Conservation (phyloP, 2,329 filamentous ascomycete genomes). For the Alternaria hordeiaustralica region DNA sequence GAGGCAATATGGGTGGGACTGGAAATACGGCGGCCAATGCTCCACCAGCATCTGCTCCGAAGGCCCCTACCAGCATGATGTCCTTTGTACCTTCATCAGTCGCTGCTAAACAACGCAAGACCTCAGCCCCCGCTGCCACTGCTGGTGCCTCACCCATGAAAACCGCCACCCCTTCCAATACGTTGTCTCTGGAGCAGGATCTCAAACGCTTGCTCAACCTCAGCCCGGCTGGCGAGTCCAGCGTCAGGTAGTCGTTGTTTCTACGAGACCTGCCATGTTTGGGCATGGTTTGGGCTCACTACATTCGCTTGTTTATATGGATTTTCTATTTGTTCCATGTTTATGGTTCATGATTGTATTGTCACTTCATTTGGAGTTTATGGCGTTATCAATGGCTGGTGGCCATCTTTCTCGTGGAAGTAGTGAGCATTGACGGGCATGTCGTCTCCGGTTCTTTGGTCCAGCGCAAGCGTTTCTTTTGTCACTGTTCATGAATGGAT, state of each 20-base stretch:
- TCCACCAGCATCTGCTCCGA: conserved; percentile 24
- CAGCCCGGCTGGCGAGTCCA: conserved; percentile 26
- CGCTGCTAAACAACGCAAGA: conserved; percentile 39
- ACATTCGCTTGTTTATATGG: conserved; percentile 34
- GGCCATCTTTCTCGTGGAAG: conserved; percentile 16
- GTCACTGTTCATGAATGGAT: conserved; percentile 21
- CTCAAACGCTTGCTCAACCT: conserved; percentile 47
- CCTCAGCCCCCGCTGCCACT: conserved; percentile 23
- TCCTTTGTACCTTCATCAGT: conserved; percentile 48
- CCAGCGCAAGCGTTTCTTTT: conserved; percentile 16
- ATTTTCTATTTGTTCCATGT: conserved; percentile 21
- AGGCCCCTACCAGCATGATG: conserved; percentile 36
- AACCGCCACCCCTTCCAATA: conserved; percentile 24
- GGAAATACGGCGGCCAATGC: conserved; percentile 19
- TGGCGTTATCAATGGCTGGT: conserved; percentile 25
- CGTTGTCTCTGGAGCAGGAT: conserved; percentile 43
- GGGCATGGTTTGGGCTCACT: conserved; percentile 29
- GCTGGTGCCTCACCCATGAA: conserved; percentile 22
- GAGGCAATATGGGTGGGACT: conserved; percentile 17
- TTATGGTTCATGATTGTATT: conserved; percentile 27
- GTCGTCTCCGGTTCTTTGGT: conserved; percentile 9
- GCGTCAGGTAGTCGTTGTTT: conserved; percentile 30
- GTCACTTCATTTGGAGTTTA: conserved; percentile 25
- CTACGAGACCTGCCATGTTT: conserved; percentile 24
- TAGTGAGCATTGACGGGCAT: conserved; percentile 17